Evolutionary conservation across 1,284 basidiomycete species (phyloP).

Genomic region (Ustilago trichophora): DNA sequence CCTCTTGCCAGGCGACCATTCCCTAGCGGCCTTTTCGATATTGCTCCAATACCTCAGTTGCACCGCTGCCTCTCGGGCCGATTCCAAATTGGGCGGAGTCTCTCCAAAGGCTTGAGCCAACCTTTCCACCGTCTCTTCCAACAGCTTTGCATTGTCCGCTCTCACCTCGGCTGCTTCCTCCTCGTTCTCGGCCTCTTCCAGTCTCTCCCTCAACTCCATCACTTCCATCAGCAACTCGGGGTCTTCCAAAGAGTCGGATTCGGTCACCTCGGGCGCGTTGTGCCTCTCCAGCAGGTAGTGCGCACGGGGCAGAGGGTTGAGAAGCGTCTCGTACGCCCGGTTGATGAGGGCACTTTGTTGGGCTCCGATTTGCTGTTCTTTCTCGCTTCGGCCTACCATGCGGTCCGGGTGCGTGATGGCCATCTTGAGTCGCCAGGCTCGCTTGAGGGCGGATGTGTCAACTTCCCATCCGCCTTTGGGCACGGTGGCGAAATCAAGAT

Average conservation of each 20-base stretch:
- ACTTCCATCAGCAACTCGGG: conserved; percentile 63
- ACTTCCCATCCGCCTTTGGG: conserved; percentile 54
- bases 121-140: conserved; percentile 32
- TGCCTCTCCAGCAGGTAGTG: conserved; percentile 55
- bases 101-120: conserved; percentile 49
- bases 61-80: conserved; percentile 44
- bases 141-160: conserved; percentile 36
- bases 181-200: conserved; percentile 54
- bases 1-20: conserved; percentile 60
- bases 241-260: conserved; percentile 58
- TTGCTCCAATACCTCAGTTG: conserved; percentile 64
- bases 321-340: conserved; percentile 63
- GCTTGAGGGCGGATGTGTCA: conserved; percentile 50
- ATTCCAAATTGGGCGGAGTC: conserved; percentile 39
- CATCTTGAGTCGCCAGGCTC: conserved; percentile 58
- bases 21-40: conserved; percentile 61
- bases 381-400: conserved; percentile 50
- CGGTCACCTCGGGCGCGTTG: conserved; percentile 29
- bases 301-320: conserved; percentile 54
- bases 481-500: conserved; percentile 41
- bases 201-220: conserved; percentile 60
- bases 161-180: conserved; percentile 52
- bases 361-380: conserved; percentile 59
- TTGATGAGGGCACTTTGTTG: conserved; percentile 63
- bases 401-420: conserved; percentile 61